Percentiles rank a stretch among this genome's conserved stretches.
These are phyloP conservation scores for Debaryomyces nepalensis DNA, from an alignment of 1,139 yeast genomes.

Conservation along the genomic window DNA sequence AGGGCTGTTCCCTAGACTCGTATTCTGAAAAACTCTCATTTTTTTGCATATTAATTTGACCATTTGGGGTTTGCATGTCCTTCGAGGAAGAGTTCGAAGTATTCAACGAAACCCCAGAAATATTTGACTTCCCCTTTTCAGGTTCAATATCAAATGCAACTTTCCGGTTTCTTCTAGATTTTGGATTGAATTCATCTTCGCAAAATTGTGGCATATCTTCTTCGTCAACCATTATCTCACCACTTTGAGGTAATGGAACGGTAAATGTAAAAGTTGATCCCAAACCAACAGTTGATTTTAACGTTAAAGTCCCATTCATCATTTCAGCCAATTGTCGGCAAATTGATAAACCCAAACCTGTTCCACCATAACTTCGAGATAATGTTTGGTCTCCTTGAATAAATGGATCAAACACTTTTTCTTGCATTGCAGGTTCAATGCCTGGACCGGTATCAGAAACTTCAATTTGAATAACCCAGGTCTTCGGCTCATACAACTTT, in stretches of 20 bases:
- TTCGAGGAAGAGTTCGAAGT: neutral
- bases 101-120: no score
- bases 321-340: constrained; percentile 88
- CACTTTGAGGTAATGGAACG: constrained; percentile 75
- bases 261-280: constrained; percentile 84
- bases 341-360: constrained; percentile 92
- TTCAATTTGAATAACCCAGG: constrained; percentile 71
- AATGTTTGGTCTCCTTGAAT: constrained; percentile 96
- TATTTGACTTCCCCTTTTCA: constrained; percentile 9
- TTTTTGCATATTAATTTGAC: neutral
- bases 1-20: no score
- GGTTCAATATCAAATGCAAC: constrained; percentile 36
- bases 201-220: constrained; percentile 46
- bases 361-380: constrained; percentile 91
- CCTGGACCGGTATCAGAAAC: constrained; percentile 95
- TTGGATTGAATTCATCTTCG: constrained; percentile 50
- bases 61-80: neutral
- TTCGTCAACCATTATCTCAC: constrained; percentile 54
- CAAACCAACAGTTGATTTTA: constrained; percentile 69
- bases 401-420: constrained; percentile 91
- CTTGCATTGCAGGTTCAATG: constrained; percentile 76
- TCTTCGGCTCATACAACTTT: constrained; percentile 44
- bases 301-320: constrained; percentile 82
- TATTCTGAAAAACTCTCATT: neutral
- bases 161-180: constrained; percentile 39